phyloP scores from a whole-genome alignment of 768 basidiomycete species.

The Rhizopogon vesiculosus region DNA sequence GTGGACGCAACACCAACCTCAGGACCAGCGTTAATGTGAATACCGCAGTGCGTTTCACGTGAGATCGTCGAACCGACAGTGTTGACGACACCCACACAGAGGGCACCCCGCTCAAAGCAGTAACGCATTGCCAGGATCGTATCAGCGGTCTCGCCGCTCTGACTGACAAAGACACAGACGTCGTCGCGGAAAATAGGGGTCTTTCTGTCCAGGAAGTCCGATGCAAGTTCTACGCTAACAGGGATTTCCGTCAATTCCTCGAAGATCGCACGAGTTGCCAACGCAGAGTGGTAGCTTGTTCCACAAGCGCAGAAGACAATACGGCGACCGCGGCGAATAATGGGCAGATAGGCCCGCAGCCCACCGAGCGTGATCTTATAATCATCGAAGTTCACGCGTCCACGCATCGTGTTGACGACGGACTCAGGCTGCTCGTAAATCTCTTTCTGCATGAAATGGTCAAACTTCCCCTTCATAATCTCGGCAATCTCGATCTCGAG shows the following conservation, averaged over 20 bases:
- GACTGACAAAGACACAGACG: conserved; percentile 92
- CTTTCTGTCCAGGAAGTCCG: conserved; percentile 97
- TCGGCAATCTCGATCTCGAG: conserved; percentile 99
- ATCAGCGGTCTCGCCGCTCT: conserved; percentile 98
- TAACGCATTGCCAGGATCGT: conserved; percentile 95
- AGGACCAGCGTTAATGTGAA: conserved; percentile 98
- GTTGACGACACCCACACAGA: conserved; percentile 97
- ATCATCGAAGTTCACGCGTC: conserved; percentile 96
- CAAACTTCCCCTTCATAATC: conserved; percentile 99
- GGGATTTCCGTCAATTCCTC: conserved; percentile 99
- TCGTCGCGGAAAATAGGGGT: conserved; percentile 99
- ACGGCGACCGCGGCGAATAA: conserved; percentile 90
- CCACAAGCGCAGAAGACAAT: conserved; percentile 99
- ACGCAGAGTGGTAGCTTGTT: conserved; percentile 94
- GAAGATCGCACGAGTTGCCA: conserved; percentile 96
- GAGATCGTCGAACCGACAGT: conserved; percentile 98
- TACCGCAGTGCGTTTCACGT: conserved; percentile 97
- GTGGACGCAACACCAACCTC: conserved; percentile 99
- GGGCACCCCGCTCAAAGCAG: conserved; percentile 93
- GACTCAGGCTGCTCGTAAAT: conserved; percentile 99
- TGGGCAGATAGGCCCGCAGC: conserved; percentile 89
- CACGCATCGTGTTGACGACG: conserved; percentile 99
- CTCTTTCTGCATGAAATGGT: conserved; percentile 99
- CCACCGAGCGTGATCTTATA: conserved; percentile 92
- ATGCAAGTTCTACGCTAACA: conserved; percentile 93